phyloP scores from a whole-genome alignment of 306 rosid genomes.

The Vigna trinervia region DNA sequence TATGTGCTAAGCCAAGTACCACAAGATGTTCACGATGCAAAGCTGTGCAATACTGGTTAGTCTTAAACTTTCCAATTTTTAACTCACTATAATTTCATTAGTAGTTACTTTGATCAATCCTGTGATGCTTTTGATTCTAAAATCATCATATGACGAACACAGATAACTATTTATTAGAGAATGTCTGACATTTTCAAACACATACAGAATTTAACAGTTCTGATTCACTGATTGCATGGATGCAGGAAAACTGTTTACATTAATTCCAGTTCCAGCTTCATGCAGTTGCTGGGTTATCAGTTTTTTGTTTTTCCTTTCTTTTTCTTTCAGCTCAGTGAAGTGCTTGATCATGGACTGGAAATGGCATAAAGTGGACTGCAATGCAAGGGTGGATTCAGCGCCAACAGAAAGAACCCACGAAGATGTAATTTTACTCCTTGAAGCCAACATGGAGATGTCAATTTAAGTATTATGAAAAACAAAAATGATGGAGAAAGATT shows the following conservation, averaged over 20 bases:
- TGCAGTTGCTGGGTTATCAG: neutral
- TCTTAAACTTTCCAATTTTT: neutral
- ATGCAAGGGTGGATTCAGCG: constrained; percentile 29
- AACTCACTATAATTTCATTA: too few species aligned
- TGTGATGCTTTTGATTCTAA: too few species aligned
- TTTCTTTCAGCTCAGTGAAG: constrained; percentile 42
- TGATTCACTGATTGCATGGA: too few species aligned
- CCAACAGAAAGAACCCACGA: neutral
- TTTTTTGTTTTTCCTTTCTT: neutral
- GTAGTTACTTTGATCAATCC: too few species aligned
- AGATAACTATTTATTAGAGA: too few species aligned
- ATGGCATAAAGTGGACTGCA: constrained; percentile 51
- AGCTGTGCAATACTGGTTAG: constrained; percentile 46
- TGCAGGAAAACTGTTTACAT: too few species aligned
- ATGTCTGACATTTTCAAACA: too few species aligned
- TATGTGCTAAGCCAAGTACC: constrained; percentile 45
- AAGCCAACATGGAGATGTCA: constrained; percentile 10
- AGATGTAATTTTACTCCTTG: constrained; percentile 32
- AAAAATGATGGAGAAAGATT: neutral
- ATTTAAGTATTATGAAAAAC: neutral
- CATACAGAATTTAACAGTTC: too few species aligned
- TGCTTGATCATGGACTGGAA: constrained; percentile 49
- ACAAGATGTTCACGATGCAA: constrained; percentile 49
- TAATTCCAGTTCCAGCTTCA: too few species aligned
- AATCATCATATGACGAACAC: too few species aligned